Evolutionary conservation across 2,329 filamentous ascomycete species (phyloP).

Genomic region (Claviceps paspali): DNA sequence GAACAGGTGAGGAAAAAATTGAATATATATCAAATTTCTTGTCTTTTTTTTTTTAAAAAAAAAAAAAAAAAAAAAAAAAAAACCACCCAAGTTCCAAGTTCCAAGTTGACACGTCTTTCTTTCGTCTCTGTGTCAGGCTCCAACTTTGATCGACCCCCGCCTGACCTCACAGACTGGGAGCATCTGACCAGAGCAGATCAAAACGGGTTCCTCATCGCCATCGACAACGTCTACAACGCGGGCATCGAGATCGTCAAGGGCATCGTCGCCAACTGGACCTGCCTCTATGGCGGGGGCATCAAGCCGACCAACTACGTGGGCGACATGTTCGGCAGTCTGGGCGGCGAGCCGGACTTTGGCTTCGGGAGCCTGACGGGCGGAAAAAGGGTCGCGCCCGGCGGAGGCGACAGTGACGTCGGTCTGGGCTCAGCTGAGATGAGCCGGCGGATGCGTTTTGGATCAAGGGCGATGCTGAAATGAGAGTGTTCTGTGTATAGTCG

Average conservation of each 20-base stretch:
- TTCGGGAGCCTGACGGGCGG: conserved; percentile 31
- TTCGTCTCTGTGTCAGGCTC: conserved; percentile 26
- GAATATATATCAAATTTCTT: too few relatives aligned
- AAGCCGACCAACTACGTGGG: conserved; percentile 50
- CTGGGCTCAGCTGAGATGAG: conserved; percentile 16
- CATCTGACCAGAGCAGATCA: conserved; percentile 46
- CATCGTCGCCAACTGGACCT: conserved; percentile 45
- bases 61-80: neutral
- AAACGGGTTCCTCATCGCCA: conserved; percentile 46
- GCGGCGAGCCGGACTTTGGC: conserved; percentile 51
- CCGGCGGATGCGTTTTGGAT: conserved; percentile 12
- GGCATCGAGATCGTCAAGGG: conserved; percentile 50
- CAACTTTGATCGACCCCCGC: conserved; percentile 56
- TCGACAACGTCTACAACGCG: conserved; percentile 51
- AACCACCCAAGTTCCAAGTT: too few relatives aligned
- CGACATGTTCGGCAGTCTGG: conserved; percentile 55
- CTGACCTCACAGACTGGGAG: conserved; percentile 36
- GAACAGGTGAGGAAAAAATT: conserved; percentile 30
- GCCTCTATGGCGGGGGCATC: conserved; percentile 41
- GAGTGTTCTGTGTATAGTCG: too few relatives aligned
- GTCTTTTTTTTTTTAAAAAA: neutral
- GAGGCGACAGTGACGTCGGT: conserved; percentile 5
- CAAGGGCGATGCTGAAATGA: conserved; percentile 11
- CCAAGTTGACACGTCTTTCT: too few relatives aligned
- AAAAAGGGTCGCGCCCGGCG: conserved; percentile 13